Evolutionary conservation across 1,284 basidiomycete genomes (phyloP), one percentile per base, ranked within the genome.

Genomic region (Cutaneotrichosporon sp.): DNA sequence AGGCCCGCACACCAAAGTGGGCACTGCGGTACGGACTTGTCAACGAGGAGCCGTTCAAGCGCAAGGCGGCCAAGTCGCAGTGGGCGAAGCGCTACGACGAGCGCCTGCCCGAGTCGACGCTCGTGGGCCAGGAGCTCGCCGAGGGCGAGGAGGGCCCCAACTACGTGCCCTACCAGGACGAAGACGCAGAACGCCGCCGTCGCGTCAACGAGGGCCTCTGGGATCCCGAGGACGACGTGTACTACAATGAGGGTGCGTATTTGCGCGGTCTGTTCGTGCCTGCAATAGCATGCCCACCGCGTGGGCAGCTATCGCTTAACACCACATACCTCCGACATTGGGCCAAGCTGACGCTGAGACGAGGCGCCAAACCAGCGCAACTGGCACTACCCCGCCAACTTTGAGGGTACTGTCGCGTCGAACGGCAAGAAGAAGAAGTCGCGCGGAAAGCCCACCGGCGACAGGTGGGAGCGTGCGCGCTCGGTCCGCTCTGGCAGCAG

Each of bases 1-100:
- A 87, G 67, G 79, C 82, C 25, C 85, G 93, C 52, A 96, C 92
- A 20, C 93, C 93, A 16, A 91, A 94, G 70, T 97, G 93, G 93
- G 88, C 87, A 0, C 80, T 90, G 71, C 83, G 85, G 33, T 68
- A 70, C 45, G 91, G 91, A 31, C 84, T 97, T 44, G 83, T 96
- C 61, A 82, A 92, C 69, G 84, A 82, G 25, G 77, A 82, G 20
- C 83, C 85, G 62, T 84, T 87, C 65, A 80, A 83, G 63, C 85
- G 89, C 66, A 84, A 85, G 57, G 80, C 85, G 64, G 82, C 80
- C 54, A 86, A 86, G 68, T 88, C 84, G 43, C 86, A 90, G 64
- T 96, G 91, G 91, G 86, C 89, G 5, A 78, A 76, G 52, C 84
- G 88, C 49, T 94, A 90, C 77, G 84, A 88, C 52, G 90, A 93